Conservation (phyloP, 169 alveolate species). For the Amoebophrya sp. region DNA sequence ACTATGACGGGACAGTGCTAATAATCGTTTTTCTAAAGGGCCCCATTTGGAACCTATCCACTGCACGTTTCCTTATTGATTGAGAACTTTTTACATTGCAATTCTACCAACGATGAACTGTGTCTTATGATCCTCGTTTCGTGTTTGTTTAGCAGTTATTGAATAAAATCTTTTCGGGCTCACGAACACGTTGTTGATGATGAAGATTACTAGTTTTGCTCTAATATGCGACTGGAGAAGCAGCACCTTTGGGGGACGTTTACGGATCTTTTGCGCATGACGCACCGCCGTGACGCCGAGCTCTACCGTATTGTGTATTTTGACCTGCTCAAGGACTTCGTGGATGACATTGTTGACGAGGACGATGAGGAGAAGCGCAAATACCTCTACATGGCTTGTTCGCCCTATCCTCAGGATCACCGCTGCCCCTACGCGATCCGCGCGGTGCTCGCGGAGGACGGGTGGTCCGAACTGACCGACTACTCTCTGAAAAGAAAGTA, state of each 20-base stretch:
- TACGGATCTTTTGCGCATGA: conserved; percentile 14
- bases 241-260: conserved; percentile 19
- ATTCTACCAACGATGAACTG: no score
- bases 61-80: no score
- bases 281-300: neutral
- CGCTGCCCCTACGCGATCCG: conserved; percentile 25
- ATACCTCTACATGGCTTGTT: neutral
- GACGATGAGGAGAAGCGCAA: conserved; percentile 13
- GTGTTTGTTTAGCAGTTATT: no score
- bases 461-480: neutral
- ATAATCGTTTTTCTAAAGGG: no score
- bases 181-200: no score
- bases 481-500: neutral
- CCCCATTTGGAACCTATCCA: no score
- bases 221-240: conserved; percentile 27
- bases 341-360: conserved; percentile 15
- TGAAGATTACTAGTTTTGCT: no score
- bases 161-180: no score
- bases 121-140: no score
- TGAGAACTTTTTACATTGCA: no score
- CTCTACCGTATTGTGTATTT: conserved; percentile 3
- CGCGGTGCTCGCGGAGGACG: neutral
- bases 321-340: conserved; percentile 8
- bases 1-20: no score
- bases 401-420: conserved; percentile 16